Conservation (phyloP, 257 asterid species). For the Catharanthus roseus region DNA sequence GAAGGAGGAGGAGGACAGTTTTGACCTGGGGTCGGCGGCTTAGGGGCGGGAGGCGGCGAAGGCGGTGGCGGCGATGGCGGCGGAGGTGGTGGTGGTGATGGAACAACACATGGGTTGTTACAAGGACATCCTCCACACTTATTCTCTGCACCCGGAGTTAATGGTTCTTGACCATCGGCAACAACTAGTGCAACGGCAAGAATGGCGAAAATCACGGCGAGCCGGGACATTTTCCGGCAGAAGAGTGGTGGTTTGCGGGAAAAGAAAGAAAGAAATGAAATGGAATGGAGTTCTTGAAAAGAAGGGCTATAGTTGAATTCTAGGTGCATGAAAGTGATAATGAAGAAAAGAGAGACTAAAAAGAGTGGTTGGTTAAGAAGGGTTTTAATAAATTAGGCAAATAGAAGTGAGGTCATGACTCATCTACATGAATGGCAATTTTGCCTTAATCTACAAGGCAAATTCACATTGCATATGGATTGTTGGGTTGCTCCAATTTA, state of each 20-base stretch:
- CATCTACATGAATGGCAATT: slow-evolving; percentile 2
- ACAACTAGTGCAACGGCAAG: not conserved
- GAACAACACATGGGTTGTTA: slow-evolving; percentile 43
- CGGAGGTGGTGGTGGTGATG: slow-evolving; percentile 35
- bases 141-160: slow-evolving; percentile 40
- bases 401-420: slow-evolving; percentile 15
- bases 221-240: slow-evolving; percentile 13
- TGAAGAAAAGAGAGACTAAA: slow-evolving; percentile 13
- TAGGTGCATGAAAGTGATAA: slow-evolving; percentile 25
- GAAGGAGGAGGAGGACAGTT: slow-evolving; percentile 65
- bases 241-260: not conserved
- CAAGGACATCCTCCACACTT: slow-evolving; percentile 81
- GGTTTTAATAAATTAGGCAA: not conserved
- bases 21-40: slow-evolving; percentile 32
- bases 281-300: slow-evolving; percentile 5
- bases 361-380: slow-evolving; percentile 7
- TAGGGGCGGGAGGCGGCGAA: slow-evolving; percentile 24
- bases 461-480: slow-evolving; percentile 23
- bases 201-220: slow-evolving; percentile 12
- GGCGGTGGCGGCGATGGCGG: slow-evolving; percentile 29
- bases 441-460: slow-evolving; percentile 28
- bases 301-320: slow-evolving; percentile 3
- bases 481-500: slow-evolving; percentile 17
- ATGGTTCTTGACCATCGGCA: slow-evolving; percentile 19
- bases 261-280: not conserved